These are phyloP conservation scores for Sporothrix brunneoviolacea DNA, from an alignment of 2,329 filamentous ascomycete species.

Conservation along the genomic window DNA sequence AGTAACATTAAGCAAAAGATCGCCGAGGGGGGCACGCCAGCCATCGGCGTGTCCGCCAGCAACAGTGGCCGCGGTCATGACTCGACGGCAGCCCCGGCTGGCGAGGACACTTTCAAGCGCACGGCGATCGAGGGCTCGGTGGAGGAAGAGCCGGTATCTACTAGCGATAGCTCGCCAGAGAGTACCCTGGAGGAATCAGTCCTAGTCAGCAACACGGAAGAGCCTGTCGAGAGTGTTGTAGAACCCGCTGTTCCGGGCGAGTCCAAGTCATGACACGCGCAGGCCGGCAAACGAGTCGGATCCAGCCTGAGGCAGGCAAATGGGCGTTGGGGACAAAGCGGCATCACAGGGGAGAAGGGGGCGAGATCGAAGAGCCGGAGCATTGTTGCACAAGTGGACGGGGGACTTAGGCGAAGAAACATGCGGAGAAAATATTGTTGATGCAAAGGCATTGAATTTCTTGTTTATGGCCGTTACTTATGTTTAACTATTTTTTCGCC, in stretches of 20 bases:
- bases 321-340: no score
- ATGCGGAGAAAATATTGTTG: no score
- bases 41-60: conserved; percentile 54
- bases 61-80: conserved; percentile 55
- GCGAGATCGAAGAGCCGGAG: no score
- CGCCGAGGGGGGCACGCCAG: conserved; percentile 44
- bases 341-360: no score
- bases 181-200: conserved; percentile 12
- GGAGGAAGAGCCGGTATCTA: conserved; percentile 41
- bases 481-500: no score
- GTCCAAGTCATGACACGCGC: conserved; percentile 7
- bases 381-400: no score
- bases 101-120: conserved; percentile 39
- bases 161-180: conserved; percentile 28
- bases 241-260: background rate
- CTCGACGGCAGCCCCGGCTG: conserved; percentile 20
- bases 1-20: conserved; percentile 53
- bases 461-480: no score
- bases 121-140: conserved; percentile 45
- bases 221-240: background rate
- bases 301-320: no score
- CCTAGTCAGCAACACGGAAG: conserved; percentile 13
- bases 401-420: no score
- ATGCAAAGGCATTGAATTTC: no score
- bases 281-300: no score